These are phyloP conservation scores for Debaryomyces sp. DNA, from an alignment of 1,139 yeast genomes.

Conservation along the genomic window DNA sequence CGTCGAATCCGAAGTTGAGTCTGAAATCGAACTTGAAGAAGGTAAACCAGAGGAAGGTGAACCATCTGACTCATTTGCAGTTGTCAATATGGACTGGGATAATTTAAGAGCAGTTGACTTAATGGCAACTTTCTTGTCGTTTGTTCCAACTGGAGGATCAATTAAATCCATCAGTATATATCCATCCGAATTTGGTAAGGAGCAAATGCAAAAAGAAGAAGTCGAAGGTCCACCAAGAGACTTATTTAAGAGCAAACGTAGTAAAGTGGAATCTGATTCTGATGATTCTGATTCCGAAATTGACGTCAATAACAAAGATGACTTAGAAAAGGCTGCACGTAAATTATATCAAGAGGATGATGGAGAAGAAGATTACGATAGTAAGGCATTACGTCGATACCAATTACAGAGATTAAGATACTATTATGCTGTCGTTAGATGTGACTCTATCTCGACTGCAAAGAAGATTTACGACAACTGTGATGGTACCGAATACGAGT, in stretches of 20 bases:
- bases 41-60: slow-evolving; percentile 80
- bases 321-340: slow-evolving; percentile 56
- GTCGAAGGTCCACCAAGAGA: slow-evolving; percentile 92
- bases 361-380: slow-evolving; percentile 72
- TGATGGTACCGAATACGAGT: slow-evolving; percentile 95
- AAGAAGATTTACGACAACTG: slow-evolving; percentile 77
- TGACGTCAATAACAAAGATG: slow-evolving; percentile 45
- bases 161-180: slow-evolving; percentile 74
- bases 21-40: slow-evolving; percentile 58
- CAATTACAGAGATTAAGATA: slow-evolving; percentile 88
- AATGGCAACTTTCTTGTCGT: slow-evolving; percentile 87
- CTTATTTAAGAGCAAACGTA: slow-evolving; percentile 54
- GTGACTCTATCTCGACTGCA: slow-evolving; percentile 77
- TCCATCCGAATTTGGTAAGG: slow-evolving; percentile 94
- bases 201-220: slow-evolving; percentile 89
- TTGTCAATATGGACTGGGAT: slow-evolving; percentile 98
- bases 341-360: slow-evolving; percentile 72
- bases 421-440: slow-evolving; percentile 88
- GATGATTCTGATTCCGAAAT: slow-evolving; percentile 50
- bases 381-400: slow-evolving; percentile 70
- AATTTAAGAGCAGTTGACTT: slow-evolving; percentile 82
- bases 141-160: slow-evolving; percentile 76
- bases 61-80: slow-evolving; percentile 81
- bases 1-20: slow-evolving; percentile 43
- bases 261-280: slow-evolving; percentile 34